These are phyloP conservation scores for Lactarius pseudohatsudake DNA, from an alignment of 768 basidiomycete species.

Conservation along the genomic window DNA sequence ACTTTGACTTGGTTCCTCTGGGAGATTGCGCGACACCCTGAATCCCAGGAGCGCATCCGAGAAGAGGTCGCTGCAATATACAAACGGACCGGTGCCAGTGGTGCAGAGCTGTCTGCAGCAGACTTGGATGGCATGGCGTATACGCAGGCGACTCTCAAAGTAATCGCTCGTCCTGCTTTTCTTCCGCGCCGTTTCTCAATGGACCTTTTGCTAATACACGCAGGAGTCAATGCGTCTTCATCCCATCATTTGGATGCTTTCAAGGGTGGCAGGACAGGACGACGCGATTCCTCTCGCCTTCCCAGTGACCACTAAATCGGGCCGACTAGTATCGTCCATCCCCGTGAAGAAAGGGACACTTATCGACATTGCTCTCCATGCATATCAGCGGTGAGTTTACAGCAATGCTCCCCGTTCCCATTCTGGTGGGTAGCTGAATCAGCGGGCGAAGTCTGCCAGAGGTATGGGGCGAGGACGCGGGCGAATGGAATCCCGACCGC, in stretches of 20 bases:
- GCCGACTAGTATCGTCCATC: conserved; percentile 15
- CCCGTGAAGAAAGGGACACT: conserved; percentile 22
- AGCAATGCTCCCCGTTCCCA: not conserved
- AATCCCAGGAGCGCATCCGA: conserved; percentile 25
- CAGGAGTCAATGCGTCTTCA: conserved; percentile 27
- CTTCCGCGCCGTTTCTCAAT: not conserved
- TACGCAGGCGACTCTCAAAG: conserved; percentile 24
- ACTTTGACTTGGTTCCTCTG: conserved; percentile 25
- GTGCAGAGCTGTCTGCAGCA: conserved; percentile 9
- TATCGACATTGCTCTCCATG: conserved; percentile 17
- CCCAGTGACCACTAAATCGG: conserved; percentile 24
- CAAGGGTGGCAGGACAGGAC: conserved; percentile 8
- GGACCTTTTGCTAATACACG: not conserved
- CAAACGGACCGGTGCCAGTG: not conserved
- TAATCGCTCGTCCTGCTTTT: not conserved
- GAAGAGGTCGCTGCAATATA: conserved; percentile 25
- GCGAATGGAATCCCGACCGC: conserved; percentile 22
- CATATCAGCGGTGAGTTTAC: conserved; percentile 19
- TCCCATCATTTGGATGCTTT: conserved; percentile 22
- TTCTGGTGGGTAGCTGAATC: not conserved
- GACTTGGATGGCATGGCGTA: conserved; percentile 25
- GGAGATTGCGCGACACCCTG: conserved; percentile 28
- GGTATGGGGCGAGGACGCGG: conserved; percentile 26
- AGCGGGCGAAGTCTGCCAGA: conserved; percentile 5
- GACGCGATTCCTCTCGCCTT: conserved; percentile 22